These are phyloP conservation scores for Prinsepia uniflora DNA, from an alignment of 306 rosid species.

Conservation along the genomic window DNA sequence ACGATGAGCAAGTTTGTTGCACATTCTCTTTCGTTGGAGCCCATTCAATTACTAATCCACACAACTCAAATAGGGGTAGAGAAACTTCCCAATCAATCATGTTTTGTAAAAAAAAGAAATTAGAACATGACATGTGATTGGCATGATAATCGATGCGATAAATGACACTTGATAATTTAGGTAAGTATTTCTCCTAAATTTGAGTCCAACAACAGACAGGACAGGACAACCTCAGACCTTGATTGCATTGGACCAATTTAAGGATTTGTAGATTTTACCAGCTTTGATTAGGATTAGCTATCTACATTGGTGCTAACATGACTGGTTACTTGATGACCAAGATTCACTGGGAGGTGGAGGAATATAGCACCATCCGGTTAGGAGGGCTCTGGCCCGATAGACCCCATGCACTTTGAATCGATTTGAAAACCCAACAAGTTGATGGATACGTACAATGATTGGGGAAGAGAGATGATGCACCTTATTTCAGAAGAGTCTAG, in stretches of 20 bases:
- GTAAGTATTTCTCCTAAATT: not conserved
- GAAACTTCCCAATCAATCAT: too few relatives aligned
- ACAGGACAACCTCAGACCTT: not conserved
- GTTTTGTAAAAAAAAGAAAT: too few relatives aligned
- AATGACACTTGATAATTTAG: too few relatives aligned
- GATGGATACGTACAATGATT: too few relatives aligned
- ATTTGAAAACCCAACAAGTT: too few relatives aligned
- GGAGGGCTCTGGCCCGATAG: conserved; percentile 5
- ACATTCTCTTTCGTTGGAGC: conserved; percentile 3
- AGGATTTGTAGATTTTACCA: not conserved
- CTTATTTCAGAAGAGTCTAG: too few relatives aligned
- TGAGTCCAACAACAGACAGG: not conserved
- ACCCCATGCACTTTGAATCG: not conserved
- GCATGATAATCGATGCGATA: too few relatives aligned
- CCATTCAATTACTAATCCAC: not conserved
- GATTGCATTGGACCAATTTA: not conserved
- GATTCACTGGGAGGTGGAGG: conserved; percentile 10
- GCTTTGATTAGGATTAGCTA: not conserved
- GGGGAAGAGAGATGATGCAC: too few relatives aligned
- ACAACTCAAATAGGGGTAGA: not conserved
- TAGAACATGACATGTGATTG: too few relatives aligned
- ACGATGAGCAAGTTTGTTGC: not conserved
- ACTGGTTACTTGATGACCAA: conserved; percentile 1
- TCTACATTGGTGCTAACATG: not conserved
- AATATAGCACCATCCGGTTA: conserved; percentile 27